phyloP scores from a whole-genome alignment of 73 alveolate species.

The Tetrahymena thermophila region DNA sequence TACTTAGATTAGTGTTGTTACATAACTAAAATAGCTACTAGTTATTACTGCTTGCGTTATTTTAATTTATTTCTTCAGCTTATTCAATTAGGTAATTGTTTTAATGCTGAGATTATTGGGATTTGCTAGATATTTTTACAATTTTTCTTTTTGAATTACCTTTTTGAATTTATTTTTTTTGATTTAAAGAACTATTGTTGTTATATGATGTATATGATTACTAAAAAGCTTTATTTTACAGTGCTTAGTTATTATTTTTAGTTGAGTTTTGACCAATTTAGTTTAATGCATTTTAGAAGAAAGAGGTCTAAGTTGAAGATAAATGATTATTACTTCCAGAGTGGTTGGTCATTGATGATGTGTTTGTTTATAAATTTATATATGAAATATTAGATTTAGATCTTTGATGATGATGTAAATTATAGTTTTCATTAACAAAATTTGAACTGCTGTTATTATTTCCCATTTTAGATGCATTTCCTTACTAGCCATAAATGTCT shows the following conservation, averaged over 20 bases:
- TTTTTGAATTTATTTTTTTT: not conserved
- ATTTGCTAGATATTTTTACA: not conserved
- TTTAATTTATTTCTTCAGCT: not conserved
- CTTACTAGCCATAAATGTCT: not conserved
- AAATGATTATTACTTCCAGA: not conserved
- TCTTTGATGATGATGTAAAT: not conserved
- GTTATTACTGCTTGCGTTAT: not conserved
- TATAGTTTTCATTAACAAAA: not conserved
- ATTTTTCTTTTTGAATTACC: not conserved
- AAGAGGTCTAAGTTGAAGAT: not conserved
- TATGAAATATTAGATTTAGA: not conserved
- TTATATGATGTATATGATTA: not conserved
- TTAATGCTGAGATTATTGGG: not conserved
- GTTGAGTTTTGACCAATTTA: not conserved
- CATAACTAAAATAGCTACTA: not conserved
- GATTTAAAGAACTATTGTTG: not conserved
- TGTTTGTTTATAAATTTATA: not conserved
- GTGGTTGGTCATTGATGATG: not conserved
- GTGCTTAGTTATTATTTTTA: not conserved
- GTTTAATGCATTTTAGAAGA: not conserved
- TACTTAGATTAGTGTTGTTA: not conserved
- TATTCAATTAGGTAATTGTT: not conserved
- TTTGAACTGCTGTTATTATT: not conserved
- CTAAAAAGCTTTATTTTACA: not conserved
- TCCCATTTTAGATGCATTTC: not conserved